A percentile compares a stretch with the other conserved stretches of the same genome.
Conservation (phyloP, 2,329 filamentous ascomycete genomes). For the Trichoderma atroviride region DNA sequence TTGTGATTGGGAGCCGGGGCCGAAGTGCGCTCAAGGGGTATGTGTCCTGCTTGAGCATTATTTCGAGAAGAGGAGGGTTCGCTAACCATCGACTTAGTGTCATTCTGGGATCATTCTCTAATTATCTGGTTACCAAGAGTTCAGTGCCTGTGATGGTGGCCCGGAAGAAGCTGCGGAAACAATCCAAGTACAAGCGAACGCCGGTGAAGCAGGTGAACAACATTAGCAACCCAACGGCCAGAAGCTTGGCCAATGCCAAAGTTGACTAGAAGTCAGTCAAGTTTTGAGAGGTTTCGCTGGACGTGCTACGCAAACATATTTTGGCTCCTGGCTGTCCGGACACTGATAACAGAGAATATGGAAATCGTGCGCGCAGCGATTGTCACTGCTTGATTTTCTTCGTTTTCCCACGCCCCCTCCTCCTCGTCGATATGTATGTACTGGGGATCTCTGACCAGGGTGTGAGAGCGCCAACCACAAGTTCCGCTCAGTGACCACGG, state of each 20-base stretch:
- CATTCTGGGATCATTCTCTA: constrained; percentile 92
- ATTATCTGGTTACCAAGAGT: constrained; percentile 95
- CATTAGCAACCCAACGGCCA: constrained; percentile 68
- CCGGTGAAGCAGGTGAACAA: constrained; percentile 80
- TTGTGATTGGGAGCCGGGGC: constrained; percentile 89
- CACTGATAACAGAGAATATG: not conserved
- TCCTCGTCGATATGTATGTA: not conserved
- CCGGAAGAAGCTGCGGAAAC: constrained; percentile 83
- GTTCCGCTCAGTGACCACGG: not conserved
- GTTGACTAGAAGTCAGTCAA: constrained; percentile 58
- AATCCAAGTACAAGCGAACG: constrained; percentile 73
- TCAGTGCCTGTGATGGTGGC: constrained; percentile 98
- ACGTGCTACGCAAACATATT: not conserved
- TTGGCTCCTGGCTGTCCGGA: not conserved
- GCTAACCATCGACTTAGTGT: constrained; percentile 63
- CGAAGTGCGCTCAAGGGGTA: constrained; percentile 92
- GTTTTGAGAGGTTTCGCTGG: not conserved
- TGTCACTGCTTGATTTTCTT: not conserved
- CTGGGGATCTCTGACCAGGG: constrained; percentile 1
- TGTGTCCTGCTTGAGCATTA: constrained; percentile 40
- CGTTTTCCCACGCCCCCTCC: not conserved
- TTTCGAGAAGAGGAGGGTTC: constrained; percentile 23
- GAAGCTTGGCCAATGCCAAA: constrained; percentile 71
- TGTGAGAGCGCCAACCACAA: constrained; percentile 1
- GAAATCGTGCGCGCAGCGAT: not conserved